Conservation (phyloP, 2,329 filamentous ascomycete species). For the Talaromyces sp. region DNA sequence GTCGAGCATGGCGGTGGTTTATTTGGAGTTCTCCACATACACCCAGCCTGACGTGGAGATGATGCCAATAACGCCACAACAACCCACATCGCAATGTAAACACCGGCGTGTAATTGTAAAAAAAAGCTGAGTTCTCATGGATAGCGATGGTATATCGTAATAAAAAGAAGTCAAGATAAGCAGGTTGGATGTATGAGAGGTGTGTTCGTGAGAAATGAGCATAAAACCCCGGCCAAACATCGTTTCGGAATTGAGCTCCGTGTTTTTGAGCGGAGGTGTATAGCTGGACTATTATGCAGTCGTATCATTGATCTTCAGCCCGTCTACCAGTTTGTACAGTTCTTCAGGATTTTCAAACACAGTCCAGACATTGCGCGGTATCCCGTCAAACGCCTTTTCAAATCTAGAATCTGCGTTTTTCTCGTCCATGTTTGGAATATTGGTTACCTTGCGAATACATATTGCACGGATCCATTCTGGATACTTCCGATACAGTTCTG, state of each 20-base stretch:
- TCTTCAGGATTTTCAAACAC: constrained; percentile 76
- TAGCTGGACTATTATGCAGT: neutral
- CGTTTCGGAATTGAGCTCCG: neutral
- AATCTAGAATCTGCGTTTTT: constrained; percentile 73
- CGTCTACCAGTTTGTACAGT: constrained; percentile 34
- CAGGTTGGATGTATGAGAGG: neutral
- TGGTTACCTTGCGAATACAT: constrained; percentile 75
- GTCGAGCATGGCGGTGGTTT: neutral
- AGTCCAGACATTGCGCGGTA: constrained; percentile 68
- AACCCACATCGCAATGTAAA: neutral
- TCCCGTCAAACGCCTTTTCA: constrained; percentile 69
- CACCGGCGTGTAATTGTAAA: neutral
- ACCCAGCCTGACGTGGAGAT: neutral
- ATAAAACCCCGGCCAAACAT: neutral
- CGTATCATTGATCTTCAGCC: constrained; percentile 15
- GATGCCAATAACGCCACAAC: neutral
- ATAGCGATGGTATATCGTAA: neutral
- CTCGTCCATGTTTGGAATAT: constrained; percentile 66
- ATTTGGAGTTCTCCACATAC: neutral
- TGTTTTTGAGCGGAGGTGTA: neutral
- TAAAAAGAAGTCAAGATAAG: neutral
- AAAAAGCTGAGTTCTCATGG: neutral
- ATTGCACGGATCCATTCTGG: constrained; percentile 77
- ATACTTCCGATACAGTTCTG: constrained; percentile 62
- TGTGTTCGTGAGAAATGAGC: neutral